These are phyloP conservation scores for Termitomyces eurrhizus DNA, from an alignment of 768 basidiomycete species.

Conservation along the genomic window DNA sequence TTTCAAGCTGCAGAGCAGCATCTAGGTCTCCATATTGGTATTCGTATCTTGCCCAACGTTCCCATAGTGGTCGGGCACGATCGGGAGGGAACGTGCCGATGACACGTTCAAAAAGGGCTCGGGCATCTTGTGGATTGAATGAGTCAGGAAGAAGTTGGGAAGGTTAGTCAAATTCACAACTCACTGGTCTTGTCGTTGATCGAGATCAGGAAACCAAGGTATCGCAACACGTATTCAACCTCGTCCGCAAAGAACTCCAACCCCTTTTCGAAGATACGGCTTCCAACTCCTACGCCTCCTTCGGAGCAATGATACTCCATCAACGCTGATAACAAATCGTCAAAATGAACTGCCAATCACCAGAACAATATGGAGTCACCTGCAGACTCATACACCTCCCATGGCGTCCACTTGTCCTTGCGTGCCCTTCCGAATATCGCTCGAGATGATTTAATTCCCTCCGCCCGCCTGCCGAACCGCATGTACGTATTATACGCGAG, in stretches of 20 bases:
- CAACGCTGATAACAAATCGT: conserved; percentile 49
- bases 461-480: conserved; percentile 85
- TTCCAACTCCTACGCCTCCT: conserved; percentile 62
- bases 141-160: not conserved
- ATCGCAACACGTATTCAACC: conserved; percentile 80
- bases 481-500: conserved; percentile 89
- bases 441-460: conserved; percentile 79
- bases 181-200: conserved; percentile 94
- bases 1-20: conserved; percentile 84
- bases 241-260: conserved; percentile 80
- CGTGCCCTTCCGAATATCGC: conserved; percentile 79
- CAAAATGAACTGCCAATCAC: not conserved
- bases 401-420: conserved; percentile 69
- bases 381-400: conserved; percentile 93
- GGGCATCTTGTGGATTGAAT: conserved; percentile 69
- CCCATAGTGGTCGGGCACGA: conserved; percentile 85
- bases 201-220: conserved; percentile 89
- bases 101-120: conserved; percentile 91
- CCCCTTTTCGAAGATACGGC: conserved; percentile 92
- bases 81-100: conserved; percentile 75
- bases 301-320: conserved; percentile 95
- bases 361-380: conserved; percentile 44
- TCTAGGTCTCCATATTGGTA: conserved; percentile 94
- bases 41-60: conserved; percentile 93
- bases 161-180: conserved; percentile 22